A percentile compares a stretch with the other conserved stretches of the same genome.
These are phyloP conservation scores for Sarocladiaceae sp. DNA, from an alignment of 2,329 filamentous ascomycete genomes.

Conservation along the genomic window DNA sequence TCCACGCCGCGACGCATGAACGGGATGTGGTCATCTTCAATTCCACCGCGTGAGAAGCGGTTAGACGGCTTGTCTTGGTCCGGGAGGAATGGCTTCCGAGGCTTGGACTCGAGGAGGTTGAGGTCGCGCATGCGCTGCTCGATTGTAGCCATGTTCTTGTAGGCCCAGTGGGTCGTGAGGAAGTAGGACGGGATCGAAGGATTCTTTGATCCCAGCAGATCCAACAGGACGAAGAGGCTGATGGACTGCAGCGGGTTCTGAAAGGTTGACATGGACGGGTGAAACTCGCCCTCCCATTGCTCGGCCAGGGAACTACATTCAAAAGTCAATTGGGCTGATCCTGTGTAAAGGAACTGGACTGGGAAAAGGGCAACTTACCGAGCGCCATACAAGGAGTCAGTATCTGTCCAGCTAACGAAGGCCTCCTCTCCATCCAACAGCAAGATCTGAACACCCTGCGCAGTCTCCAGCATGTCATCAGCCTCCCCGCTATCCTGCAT, in stretches of 20 bases:
- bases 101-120: conserved; percentile 55
- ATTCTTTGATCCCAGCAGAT: conserved; percentile 67
- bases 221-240: conserved; percentile 83
- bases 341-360: not conserved
- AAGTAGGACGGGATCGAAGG: conserved; percentile 82
- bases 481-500: conserved; percentile 55
- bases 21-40: conserved; percentile 86
- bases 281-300: conserved; percentile 65
- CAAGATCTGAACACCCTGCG: conserved; percentile 80
- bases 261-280: conserved; percentile 69
- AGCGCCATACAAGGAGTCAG: conserved; percentile 83
- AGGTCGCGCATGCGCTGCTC: conserved; percentile 68
- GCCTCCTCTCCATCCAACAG: conserved; percentile 94
- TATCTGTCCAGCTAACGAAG: conserved; percentile 70
- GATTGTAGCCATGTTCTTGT: conserved; percentile 65
- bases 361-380: conserved; percentile 42
- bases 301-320: conserved; percentile 60
- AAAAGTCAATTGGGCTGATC: not conserved
- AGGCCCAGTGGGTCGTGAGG: conserved; percentile 88
- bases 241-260: conserved; percentile 71
- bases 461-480: conserved; percentile 55
- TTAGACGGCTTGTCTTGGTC: conserved; percentile 50
- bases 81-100: conserved; percentile 52
- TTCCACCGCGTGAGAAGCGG: conserved; percentile 43
- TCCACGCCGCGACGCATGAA: conserved; percentile 85